Evolutionary conservation across 306 rosid species (phyloP), one percentile per base, ranked within the genome.

Genomic region (Alnus rubra): DNA sequence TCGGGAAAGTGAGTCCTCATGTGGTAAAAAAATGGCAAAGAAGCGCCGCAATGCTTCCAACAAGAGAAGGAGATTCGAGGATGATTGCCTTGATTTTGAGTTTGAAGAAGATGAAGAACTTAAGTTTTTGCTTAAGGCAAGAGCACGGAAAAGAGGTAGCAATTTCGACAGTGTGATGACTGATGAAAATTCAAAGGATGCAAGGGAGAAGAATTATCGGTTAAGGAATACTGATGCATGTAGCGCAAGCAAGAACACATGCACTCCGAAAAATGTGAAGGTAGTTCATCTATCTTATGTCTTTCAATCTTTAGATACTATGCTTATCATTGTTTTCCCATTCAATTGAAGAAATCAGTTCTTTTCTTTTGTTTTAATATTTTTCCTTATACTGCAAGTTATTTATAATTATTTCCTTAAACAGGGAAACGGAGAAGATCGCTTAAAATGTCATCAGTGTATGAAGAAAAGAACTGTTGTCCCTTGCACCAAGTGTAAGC

Each of bases 361-460:
- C 56, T 52, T 9, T 59, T 4, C 1, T 5, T 72, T 28, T 23
- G 23, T 62, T 55, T 37, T 39, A 74, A 37, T 39, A 31, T 42
- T 51, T 67, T 59, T 75, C 53, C 71, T 45, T 70, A 7, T 39
- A 73, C 62, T 67, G 44, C 82, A 69, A 69, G 70, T 60, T 73
- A 44, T 58, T 74, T 47, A 28, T 76, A n/a, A 63, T 74, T 72
- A 45, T 78, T 75, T 42, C 76, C 28, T 55, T 33, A 45, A 63
- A 51, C 80, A 90, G 95, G 83, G 30, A 77, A 78, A 42, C 53
- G 86, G 19, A 68, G 80, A 62, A 71, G 78, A 53, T 63, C 12
- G 67, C 58, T 62, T 80, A 77, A 86, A 12, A 75, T 93, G 98
- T 78, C 98, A 93, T 74, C 98, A 93, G 77, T 93, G 98, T 82